phyloP scores from a whole-genome alignment of 768 basidiomycete genomes.

The Rickenella mellea region DNA sequence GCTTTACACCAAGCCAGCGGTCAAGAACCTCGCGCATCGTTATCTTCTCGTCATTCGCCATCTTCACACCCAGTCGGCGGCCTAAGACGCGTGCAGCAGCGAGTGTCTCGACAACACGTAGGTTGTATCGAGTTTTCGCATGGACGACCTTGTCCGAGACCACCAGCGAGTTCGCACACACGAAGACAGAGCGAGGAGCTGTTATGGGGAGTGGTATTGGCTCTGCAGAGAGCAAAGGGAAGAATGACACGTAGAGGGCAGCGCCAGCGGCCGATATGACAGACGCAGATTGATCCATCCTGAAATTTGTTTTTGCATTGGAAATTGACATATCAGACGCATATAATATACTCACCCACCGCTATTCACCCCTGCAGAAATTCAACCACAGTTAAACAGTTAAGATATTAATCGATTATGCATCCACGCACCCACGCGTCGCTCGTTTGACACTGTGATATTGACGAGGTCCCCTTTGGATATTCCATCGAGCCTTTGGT shows the following conservation, averaged over 20 bases:
- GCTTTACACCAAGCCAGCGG: constrained; percentile 37
- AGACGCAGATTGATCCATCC: constrained; percentile 89
- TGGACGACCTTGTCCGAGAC: constrained; percentile 72
- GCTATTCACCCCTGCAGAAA: constrained; percentile 50
- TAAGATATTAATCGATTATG: background rate
- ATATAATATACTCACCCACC: constrained; percentile 47
- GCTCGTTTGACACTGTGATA: constrained; percentile 80
- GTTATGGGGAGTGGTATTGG: constrained; percentile 52
- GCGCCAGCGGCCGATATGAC: constrained; percentile 64
- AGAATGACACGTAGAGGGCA: constrained; percentile 76
- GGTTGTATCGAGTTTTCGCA: constrained; percentile 74
- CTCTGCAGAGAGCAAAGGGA: constrained; percentile 58
- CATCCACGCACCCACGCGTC: constrained; percentile 50
- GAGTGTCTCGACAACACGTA: constrained; percentile 87
- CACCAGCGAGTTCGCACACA: constrained; percentile 78
- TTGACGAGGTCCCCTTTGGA: constrained; percentile 67
- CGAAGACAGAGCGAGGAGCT: constrained; percentile 42
- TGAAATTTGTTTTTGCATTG: constrained; percentile 13
- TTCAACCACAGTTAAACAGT: constrained; percentile 3
- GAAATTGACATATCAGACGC: constrained; percentile 6
- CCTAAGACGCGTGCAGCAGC: constrained; percentile 71
- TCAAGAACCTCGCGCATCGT: constrained; percentile 63
- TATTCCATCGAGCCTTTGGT: constrained; percentile 46
- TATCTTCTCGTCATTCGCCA: constrained; percentile 39
- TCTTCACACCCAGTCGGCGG: constrained; percentile 38